phyloP scores from a whole-genome alignment of 139 green algal genomes.

The Chlamydomonas incerta region DNA sequence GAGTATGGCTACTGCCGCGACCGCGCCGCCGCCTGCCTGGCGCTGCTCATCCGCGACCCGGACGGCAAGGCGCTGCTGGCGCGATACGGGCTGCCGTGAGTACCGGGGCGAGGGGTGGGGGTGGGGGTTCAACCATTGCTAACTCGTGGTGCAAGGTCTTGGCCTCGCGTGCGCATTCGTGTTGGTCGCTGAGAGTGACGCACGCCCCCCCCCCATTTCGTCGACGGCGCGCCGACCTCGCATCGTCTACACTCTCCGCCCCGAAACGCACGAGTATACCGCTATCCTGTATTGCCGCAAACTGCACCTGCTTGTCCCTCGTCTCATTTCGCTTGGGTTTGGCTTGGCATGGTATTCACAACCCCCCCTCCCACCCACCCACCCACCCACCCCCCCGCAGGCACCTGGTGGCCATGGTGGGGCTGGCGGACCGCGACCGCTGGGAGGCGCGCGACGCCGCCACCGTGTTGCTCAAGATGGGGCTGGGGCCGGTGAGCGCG shows the following conservation, averaged over 20 bases:
- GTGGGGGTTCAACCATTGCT: too few relatives aligned
- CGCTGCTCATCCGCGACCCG: slow-evolving; percentile 35
- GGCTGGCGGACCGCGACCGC: background rate
- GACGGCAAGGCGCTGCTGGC: slow-evolving; percentile 8
- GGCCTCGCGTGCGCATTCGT: too few relatives aligned
- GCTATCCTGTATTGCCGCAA: too few relatives aligned
- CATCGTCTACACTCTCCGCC: too few relatives aligned
- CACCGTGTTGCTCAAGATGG: slow-evolving; percentile 44
- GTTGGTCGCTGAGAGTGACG: too few relatives aligned
- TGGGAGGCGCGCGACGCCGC: slow-evolving; percentile 51
- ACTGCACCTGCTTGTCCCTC: too few relatives aligned
- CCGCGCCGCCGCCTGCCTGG: slow-evolving; percentile 43
- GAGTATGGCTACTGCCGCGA: slow-evolving; percentile 57
- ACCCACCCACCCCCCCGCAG: background rate
- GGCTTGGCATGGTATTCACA: too few relatives aligned
- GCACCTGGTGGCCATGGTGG: slow-evolving; percentile 29
- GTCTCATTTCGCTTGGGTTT: too few relatives aligned
- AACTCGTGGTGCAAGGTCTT: too few relatives aligned
- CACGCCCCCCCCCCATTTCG: too few relatives aligned
- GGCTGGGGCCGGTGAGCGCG: slow-evolving; percentile 3
- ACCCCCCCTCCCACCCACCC: background rate
- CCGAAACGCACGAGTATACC: background rate
- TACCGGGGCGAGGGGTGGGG: too few relatives aligned
- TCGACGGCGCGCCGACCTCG: too few relatives aligned
- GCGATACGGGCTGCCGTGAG: slow-evolving; percentile 2